Evolutionary conservation across 1,284 basidiomycete species (phyloP).

Genomic region (Porodaedalea pini): DNA sequence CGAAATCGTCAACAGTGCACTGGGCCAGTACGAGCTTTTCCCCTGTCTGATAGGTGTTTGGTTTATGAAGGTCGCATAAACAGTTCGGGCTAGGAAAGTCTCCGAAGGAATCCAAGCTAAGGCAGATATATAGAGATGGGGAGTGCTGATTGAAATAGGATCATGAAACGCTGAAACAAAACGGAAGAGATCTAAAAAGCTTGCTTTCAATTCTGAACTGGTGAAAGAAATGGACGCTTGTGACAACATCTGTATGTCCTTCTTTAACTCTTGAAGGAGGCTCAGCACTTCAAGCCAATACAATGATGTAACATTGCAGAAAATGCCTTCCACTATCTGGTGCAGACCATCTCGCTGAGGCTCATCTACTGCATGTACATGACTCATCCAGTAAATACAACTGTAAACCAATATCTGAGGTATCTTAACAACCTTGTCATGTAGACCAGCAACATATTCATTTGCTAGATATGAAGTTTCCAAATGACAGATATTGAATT

Average conservation of each 20-base stretch:
- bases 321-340: background rate
- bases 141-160: conserved; percentile 22
- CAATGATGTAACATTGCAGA: background rate
- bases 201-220: background rate
- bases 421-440: conserved; percentile 6
- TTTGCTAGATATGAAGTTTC: conserved; percentile 20
- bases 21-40: background rate
- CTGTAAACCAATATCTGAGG: conserved; percentile 14
- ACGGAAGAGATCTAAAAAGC: conserved; percentile 16
- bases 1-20: background rate
- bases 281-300: conserved; percentile 16
- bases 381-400: conserved; percentile 15
- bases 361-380: background rate
- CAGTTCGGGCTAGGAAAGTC: background rate
- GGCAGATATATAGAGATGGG: conserved; percentile 28
- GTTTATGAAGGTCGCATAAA: background rate
- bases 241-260: conserved; percentile 1
- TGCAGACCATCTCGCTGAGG: background rate
- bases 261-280: conserved; percentile 4
- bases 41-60: background rate
- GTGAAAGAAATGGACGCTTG: background rate
- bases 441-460: conserved; percentile 15
- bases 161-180: conserved; percentile 22
- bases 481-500: conserved; percentile 25
- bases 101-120: conserved; percentile 23